These are phyloP conservation scores for Colletotrichum ledebouriae DNA, from an alignment of 2,329 filamentous ascomycete genomes.

Conservation along the genomic window DNA sequence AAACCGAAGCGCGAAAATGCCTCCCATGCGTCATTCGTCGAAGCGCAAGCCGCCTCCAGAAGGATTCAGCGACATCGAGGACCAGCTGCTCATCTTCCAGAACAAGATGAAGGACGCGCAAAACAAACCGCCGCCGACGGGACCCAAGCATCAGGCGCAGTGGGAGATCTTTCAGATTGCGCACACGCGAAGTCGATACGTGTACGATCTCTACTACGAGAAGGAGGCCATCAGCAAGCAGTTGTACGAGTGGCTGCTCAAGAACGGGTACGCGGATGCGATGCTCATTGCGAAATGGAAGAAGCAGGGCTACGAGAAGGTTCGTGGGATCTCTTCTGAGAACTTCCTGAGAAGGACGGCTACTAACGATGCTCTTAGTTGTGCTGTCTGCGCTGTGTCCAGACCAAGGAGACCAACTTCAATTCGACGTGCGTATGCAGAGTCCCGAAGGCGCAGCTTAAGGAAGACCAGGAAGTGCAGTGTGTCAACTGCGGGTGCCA, in stretches of 20 bases:
- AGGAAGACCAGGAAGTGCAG: constrained; percentile 90
- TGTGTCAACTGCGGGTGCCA: constrained; percentile 96
- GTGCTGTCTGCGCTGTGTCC: constrained; percentile 94
- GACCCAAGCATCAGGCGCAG: constrained; percentile 86
- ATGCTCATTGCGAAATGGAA: constrained; percentile 99
- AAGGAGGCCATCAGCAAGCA: constrained; percentile 94
- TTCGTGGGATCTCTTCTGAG: constrained; percentile 53
- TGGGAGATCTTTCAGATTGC: constrained; percentile 99
- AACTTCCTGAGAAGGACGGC: not conserved
- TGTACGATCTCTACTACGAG: constrained; percentile 98
- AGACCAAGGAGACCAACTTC: constrained; percentile 99
- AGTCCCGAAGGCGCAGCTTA: constrained; percentile 89
- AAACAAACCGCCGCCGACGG: constrained; percentile 86
- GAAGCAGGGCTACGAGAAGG: constrained; percentile 99
- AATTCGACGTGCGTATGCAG: constrained; percentile 97
- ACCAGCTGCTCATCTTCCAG: constrained; percentile 85
- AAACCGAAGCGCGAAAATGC: constrained; percentile 65
- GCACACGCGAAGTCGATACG: constrained; percentile 91
- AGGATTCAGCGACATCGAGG: constrained; percentile 89
- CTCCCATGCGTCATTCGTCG: constrained; percentile 79
- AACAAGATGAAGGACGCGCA: constrained; percentile 98
- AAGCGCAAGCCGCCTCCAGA: constrained; percentile 87
- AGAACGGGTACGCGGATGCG: constrained; percentile 95
- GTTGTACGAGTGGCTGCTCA: constrained; percentile 95
- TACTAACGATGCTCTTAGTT: constrained; percentile 65